Conservation (phyloP, 352 stramenopile species). For the Pythium chondricola region DNA sequence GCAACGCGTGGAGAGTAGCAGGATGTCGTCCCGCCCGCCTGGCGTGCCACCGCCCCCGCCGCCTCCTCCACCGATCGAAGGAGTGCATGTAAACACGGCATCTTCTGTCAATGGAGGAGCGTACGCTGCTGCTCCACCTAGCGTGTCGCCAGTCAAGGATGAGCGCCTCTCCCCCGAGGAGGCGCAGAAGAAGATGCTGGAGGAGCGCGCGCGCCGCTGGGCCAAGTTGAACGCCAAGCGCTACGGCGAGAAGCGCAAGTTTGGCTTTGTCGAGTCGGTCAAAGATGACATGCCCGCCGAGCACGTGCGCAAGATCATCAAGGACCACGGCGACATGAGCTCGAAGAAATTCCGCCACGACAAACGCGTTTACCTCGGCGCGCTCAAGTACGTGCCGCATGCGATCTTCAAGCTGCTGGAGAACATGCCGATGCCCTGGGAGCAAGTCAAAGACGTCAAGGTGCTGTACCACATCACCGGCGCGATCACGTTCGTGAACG, state of each 20-base stretch:
- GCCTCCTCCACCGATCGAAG: conserved; percentile 20
- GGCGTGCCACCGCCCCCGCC: conserved; percentile 15
- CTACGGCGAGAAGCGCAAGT: conserved; percentile 93
- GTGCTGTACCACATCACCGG: conserved; percentile 99
- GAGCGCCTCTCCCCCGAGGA: conserved; percentile 32
- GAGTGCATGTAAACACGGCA: conserved; percentile 13
- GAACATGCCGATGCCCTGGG: conserved; percentile 99
- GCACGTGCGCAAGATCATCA: conserved; percentile 99
- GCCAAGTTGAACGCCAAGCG: conserved; percentile 91
- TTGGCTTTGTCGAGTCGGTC: conserved; percentile 90
- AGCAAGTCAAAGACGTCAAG: conserved; percentile 98
- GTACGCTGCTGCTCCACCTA: background rate
- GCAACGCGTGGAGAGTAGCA: background rate
- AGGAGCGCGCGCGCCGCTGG: conserved; percentile 80
- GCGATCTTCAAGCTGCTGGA: conserved; percentile 99
- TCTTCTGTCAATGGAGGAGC: background rate
- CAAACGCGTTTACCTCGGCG: conserved; percentile 99
- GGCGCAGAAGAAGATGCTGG: conserved; percentile 53
- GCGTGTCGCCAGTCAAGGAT: conserved; percentile 6
- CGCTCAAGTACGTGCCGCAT: conserved; percentile 99
- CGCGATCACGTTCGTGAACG: conserved; percentile 99
- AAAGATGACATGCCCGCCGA: conserved; percentile 93
- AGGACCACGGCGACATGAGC: conserved; percentile 99
- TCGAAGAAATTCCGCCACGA: conserved; percentile 99
- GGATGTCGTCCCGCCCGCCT: conserved; percentile 4